phyloP scores from a whole-genome alignment of 1,139 yeast genomes.

The Pneumocystis canis region DNA sequence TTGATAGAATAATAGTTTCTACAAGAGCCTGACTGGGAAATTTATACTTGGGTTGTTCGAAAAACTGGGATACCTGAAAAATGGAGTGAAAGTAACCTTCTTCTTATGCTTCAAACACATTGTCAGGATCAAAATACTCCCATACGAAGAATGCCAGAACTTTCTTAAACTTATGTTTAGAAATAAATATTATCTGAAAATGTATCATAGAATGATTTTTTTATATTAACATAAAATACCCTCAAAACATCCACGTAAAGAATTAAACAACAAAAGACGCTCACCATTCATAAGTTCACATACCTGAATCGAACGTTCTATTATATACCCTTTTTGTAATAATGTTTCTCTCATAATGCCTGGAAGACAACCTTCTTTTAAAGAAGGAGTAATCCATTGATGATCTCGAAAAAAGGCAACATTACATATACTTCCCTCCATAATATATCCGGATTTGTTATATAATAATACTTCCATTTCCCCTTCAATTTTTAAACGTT shows the following conservation, averaged over 20 bases:
- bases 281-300: neutral
- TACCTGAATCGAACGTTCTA: neutral
- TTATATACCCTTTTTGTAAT: neutral
- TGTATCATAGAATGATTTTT: neutral
- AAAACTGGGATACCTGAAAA: slow-evolving; percentile 66
- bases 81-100: slow-evolving; percentile 56
- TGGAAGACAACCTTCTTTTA: neutral
- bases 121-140: slow-evolving; percentile 58
- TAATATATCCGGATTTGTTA: neutral
- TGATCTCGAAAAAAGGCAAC: neutral
- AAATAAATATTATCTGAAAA: neutral
- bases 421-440: slow-evolving; percentile 1
- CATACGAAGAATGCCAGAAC: slow-evolving; percentile 70
- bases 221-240: neutral
- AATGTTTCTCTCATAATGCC: slow-evolving; percentile 2
- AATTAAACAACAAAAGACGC: neutral
- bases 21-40: slow-evolving; percentile 96
- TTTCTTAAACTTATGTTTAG: slow-evolving; percentile 18
- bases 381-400: slow-evolving; percentile 1
- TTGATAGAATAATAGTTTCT: slow-evolving; percentile 29
- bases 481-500: neutral
- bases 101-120: slow-evolving; percentile 51
- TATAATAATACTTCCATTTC: slow-evolving; percentile 1
- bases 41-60: slow-evolving; percentile 88
- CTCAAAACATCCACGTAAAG: slow-evolving; percentile 1